Percentiles rank a stretch among this genome's conserved stretches.
Conservation (phyloP, 2,329 filamentous ascomycete species). For the Botrytis medusae region DNA sequence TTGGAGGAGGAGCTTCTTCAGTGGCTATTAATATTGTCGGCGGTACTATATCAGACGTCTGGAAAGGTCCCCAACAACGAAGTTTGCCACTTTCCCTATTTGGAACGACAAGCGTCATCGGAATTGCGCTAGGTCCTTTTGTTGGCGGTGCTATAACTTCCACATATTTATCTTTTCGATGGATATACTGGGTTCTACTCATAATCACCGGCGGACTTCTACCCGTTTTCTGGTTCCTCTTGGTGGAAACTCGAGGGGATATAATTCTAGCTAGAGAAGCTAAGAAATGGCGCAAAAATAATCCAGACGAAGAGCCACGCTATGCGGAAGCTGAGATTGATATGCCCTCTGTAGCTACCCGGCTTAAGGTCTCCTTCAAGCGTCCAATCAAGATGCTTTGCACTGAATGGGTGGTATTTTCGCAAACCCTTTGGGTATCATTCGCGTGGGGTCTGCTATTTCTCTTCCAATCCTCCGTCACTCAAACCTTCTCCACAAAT, state of each 20-base stretch:
- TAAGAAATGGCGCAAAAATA: constrained; percentile 25
- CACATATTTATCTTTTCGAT: constrained; percentile 34
- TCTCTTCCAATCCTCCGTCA: constrained; percentile 44
- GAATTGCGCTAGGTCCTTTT: constrained; percentile 47
- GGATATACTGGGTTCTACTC: constrained; percentile 37
- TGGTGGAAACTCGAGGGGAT: constrained; percentile 47
- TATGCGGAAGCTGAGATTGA: constrained; percentile 16
- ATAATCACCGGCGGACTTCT: constrained; percentile 47
- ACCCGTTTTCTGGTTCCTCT: constrained; percentile 42
- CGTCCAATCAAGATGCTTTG: constrained; percentile 46
- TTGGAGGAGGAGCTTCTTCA: constrained; percentile 35
- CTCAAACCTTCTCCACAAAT: constrained; percentile 61
- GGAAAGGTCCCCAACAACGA: constrained; percentile 31
- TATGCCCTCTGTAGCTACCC: constrained; percentile 14
- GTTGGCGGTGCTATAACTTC: constrained; percentile 35
- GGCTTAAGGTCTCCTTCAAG: constrained; percentile 18
- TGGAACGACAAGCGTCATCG: constrained; percentile 75
- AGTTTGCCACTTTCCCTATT: constrained; percentile 46
- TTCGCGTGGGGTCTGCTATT: constrained; percentile 25
- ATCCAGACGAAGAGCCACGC: constrained; percentile 17
- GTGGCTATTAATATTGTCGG: constrained; percentile 28
- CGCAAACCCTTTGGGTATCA: constrained; percentile 62
- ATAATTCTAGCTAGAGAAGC: constrained; percentile 40
- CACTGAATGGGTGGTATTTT: constrained; percentile 60
- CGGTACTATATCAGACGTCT: constrained; percentile 30